Percentiles rank a stretch among this genome's conserved stretches.
phyloP scores from a whole-genome alignment of 148 eudicot species.

The Rhododendron ovatum region DNA sequence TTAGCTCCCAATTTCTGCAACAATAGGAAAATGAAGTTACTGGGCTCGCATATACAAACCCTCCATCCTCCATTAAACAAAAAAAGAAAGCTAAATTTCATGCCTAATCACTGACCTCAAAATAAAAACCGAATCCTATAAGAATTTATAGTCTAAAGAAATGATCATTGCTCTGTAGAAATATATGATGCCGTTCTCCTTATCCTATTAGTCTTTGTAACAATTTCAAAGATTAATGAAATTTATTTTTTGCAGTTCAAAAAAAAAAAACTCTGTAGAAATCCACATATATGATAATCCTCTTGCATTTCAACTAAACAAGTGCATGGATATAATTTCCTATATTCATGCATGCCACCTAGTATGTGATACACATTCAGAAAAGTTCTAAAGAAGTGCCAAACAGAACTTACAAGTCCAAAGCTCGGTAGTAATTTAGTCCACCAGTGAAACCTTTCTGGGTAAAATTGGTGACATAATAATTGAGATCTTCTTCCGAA shows the following conservation, averaged over 20 bases:
- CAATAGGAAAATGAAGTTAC: background rate
- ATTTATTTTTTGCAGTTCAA: too few species aligned
- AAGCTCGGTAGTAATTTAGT: constrained; percentile 63
- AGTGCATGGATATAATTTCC: background rate
- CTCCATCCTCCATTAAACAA: background rate
- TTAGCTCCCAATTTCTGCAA: constrained; percentile 54
- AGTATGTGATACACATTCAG: background rate
- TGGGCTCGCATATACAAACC: background rate
- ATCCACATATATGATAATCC: background rate
- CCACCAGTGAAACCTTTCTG: constrained; percentile 65
- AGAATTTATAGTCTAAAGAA: background rate
- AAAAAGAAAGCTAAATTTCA: background rate
- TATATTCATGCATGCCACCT: background rate
- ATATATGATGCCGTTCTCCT: background rate
- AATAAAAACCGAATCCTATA: background rate
- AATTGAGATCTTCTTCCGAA: constrained; percentile 47
- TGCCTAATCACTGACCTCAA: background rate
- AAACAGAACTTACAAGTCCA: constrained; percentile 46
- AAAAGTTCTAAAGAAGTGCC: background rate
- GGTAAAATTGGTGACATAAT: constrained; percentile 37
- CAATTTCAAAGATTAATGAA: too few species aligned
- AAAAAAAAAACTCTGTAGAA: background rate
- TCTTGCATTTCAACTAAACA: background rate
- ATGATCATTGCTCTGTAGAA: background rate
- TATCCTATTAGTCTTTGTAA: too few species aligned